Evolutionary conservation across 768 basidiomycete genomes (phyloP), one percentile per base, ranked within the genome.

Genomic region (Phlegmacium glaucopus): DNA sequence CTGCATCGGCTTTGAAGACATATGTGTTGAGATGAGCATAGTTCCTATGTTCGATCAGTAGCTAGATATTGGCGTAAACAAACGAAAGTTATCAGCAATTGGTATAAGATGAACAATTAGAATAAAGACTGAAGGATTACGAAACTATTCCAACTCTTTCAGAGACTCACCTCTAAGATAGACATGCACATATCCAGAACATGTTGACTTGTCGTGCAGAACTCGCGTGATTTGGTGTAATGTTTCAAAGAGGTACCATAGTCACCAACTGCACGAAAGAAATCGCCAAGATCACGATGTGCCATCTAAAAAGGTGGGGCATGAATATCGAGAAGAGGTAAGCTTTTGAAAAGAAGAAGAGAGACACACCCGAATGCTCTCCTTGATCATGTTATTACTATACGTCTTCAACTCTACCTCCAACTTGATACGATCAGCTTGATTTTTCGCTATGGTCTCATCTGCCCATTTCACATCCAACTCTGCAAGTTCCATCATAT

Each of bases 321-420:
- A 29, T 32, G n/a, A 4, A 48, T 16, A 25, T 36, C 15, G 17
- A 28, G 41, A 40, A 26, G 29, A 36, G 26, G 37, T 30, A 45
- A n/a, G 28, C 25, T 28, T 13, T n/a, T 48, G 30, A 49, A 26
- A 17, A 39, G 0, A 32, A 32, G n/a, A n/a, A n/a, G n/a, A 45
- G 39, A 37, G 16, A 72, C 77, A 61, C 62, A 95, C 93, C 59
- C 95, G 75, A 57, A 96, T 94, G 75, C 90, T 94, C 77, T 98
- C 95, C 68, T 96, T 98, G 75, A 98, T 96, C 85, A 97, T 87
- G 64, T 96, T 98, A 58, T 90, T 94, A 54, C 84, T 78, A 61
- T 97, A 97, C 9, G 87, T 90, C 78, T 93, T 94, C 61, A 97
- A 72, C 64, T 98, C 95, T 5, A 94, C 87, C 70, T 96, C 94